phyloP scores from a whole-genome alignment of 2,329 filamentous ascomycete species.

The Camillea tinctor region DNA sequence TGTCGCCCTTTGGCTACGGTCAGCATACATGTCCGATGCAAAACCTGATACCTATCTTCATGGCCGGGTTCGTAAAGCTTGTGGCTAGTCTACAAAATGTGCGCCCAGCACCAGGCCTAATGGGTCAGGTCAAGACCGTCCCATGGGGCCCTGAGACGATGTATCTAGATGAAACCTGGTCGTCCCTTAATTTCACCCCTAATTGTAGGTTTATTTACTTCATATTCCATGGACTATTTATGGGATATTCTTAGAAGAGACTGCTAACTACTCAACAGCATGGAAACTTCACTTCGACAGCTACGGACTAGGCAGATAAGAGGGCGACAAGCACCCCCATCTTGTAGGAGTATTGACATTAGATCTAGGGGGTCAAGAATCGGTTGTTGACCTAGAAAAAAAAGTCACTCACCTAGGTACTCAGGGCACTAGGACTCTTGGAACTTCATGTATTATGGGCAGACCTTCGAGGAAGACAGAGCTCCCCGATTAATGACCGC shows the following conservation, averaged over 20 bases:
- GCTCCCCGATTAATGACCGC: no score
- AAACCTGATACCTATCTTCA: constrained; percentile 40
- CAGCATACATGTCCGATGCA: constrained; percentile 46
- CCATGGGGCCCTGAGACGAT: constrained; percentile 38
- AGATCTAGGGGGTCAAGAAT: constrained; percentile 35
- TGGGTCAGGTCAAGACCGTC: constrained; percentile 47
- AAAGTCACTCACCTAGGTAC: no score
- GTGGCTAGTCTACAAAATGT: constrained; percentile 43
- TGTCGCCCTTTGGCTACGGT: constrained; percentile 46
- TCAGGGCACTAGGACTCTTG: no score
- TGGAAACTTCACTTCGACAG: constrained; percentile 42
- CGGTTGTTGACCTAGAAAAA: constrained; percentile 12
- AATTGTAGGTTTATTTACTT: constrained; percentile 39
- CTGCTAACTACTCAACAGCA: constrained; percentile 29
- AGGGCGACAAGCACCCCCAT: constrained; percentile 32
- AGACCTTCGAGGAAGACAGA: no score
- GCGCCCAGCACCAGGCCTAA: constrained; percentile 44
- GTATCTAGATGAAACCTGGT: constrained; percentile 50
- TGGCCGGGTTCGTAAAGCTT: constrained; percentile 43
- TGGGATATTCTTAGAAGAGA: neutral
- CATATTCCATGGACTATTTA: neutral
- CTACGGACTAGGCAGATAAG: constrained; percentile 34
- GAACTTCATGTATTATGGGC: no score
- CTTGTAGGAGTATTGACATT: constrained; percentile 37
- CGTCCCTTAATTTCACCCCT: constrained; percentile 42